Base-by-base conservation (phyloP, 306 rosid species). In the Prunus mira region DNA sequence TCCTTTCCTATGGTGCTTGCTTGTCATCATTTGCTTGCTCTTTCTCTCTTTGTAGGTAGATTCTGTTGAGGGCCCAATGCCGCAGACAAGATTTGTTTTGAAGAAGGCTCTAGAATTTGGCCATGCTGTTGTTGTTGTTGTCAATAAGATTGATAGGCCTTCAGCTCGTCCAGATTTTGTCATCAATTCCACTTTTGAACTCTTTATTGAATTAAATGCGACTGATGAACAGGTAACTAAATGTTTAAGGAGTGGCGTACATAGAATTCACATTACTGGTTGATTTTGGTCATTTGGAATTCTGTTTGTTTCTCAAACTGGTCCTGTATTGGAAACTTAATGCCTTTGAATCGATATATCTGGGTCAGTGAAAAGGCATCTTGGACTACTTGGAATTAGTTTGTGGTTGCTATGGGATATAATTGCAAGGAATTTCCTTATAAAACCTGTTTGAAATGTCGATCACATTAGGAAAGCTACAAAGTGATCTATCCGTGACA, bases 31-130 rank as follows among this genome's bases (percentile, higher is more conserved):
- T 75, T 67, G 57, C 55, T 50, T 68, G 62, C 28, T 25, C 66
- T 79, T 67, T 84, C 78, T 68, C 69, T 73, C 58, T 77, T 79
- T 85, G 71, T 83, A 92, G 99, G 99, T 95, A 65, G 99, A 95
- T 83, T 95, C 99, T 73, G 99, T 95, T 73, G 97, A 95, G 84
- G 99, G 99, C 67, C 99, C 99, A 65, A 95, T 95, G 99, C 99
- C 99, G 32, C 99, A 95, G 81, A 95, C 99, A 55, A 95, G 99
- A 84, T 95, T 95, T 86, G 99, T 95, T 78, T 85, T 95, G 86
- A 95, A 95, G 91, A 95, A 95, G 83, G 99, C 99, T 73, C 88
- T 95, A 61, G 99, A 90, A 81, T 95, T 92, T 74, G 99, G 99
- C 25, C 99, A 89, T 82, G 89, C 99, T 10, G 99, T 95, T 67